These are phyloP conservation scores for Rhodotorula sp. DNA, from an alignment of 1,284 basidiomycete genomes.

Conservation along the genomic window DNA sequence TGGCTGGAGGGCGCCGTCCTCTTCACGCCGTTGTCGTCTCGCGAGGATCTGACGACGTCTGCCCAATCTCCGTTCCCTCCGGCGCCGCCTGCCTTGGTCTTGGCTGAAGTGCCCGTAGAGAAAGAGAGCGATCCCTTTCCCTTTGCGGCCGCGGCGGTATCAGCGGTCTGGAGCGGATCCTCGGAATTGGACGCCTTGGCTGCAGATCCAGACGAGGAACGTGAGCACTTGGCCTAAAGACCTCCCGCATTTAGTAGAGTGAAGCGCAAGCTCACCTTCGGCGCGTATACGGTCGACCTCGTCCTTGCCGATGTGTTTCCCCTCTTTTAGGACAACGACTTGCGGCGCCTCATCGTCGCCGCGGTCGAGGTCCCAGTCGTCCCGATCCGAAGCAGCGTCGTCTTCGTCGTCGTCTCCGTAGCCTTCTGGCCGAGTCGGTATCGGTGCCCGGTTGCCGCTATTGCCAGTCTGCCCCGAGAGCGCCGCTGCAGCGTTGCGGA, in stretches of 20 bases:
- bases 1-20: background rate
- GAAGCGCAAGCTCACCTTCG: conserved; percentile 30
- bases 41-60: conserved; percentile 21
- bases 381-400: conserved; percentile 18
- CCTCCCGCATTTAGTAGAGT: too few species aligned
- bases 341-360: conserved; percentile 37
- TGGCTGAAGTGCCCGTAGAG: conserved; percentile 19
- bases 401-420: conserved; percentile 9
- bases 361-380: conserved; percentile 33
- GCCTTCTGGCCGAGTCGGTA: conserved; percentile 27
- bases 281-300: conserved; percentile 32
- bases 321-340: conserved; percentile 38
- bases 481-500: conserved; percentile 29
- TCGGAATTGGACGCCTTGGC: conserved; percentile 10
- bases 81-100: background rate
- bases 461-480: conserved; percentile 10
- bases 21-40: background rate
- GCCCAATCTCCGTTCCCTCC: conserved; percentile 27
- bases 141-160: background rate
- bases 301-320: conserved; percentile 30
- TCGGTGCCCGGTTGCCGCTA: conserved; percentile 18
- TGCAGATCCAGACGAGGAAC: background rate
- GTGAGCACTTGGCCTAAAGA: too few species aligned
- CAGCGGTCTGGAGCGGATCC: conserved; percentile 17
- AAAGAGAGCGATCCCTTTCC: conserved; percentile 21